Evolutionary conservation across 768 basidiomycete species (phyloP).

Genomic region (Tricholoma matsutake): DNA sequence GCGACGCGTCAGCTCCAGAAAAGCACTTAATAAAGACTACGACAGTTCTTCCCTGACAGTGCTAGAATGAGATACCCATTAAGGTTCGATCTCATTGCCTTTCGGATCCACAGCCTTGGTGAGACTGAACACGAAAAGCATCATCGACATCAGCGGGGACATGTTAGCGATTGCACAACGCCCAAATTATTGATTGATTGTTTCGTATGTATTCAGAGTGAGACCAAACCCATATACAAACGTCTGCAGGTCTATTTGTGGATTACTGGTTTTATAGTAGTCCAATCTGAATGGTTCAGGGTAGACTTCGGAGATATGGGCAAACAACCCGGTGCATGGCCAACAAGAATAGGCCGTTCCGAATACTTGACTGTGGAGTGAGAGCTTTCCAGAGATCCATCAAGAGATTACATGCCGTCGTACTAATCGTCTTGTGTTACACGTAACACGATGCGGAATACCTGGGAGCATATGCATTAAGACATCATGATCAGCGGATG

Average conservation of each 20-base stretch:
- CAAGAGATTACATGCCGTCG: constrained; percentile 36
- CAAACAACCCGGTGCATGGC: constrained; percentile 28
- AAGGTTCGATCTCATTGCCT: constrained; percentile 18
- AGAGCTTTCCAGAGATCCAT: constrained; percentile 31
- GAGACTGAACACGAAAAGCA: constrained; percentile 33
- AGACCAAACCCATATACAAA: constrained; percentile 40
- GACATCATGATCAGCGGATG: neutral
- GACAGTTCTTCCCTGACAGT: constrained; percentile 8
- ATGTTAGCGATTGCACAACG: constrained; percentile 17
- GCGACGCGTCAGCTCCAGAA: neutral
- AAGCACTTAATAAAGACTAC: no score
- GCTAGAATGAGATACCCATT: constrained; percentile 9
- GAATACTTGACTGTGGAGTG: neutral
- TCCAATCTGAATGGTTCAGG: constrained; percentile 36
- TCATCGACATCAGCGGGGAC: constrained; percentile 18
- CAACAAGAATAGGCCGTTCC: neutral
- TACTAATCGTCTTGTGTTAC: constrained; percentile 43
- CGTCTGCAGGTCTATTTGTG: constrained; percentile 27
- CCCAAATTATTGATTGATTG: neutral
- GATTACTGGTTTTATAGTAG: constrained; percentile 35
- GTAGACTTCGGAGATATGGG: constrained; percentile 30
- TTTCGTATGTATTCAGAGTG: neutral
- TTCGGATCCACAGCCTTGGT: constrained; percentile 26
- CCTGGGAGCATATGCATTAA: constrained; percentile 10
- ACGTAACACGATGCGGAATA: constrained; percentile 31